A percentile compares a stretch with the other conserved stretches of the same genome.
These are phyloP conservation scores for Boletus reticuloceps DNA, from an alignment of 768 basidiomycete genomes.

Conservation along the genomic window DNA sequence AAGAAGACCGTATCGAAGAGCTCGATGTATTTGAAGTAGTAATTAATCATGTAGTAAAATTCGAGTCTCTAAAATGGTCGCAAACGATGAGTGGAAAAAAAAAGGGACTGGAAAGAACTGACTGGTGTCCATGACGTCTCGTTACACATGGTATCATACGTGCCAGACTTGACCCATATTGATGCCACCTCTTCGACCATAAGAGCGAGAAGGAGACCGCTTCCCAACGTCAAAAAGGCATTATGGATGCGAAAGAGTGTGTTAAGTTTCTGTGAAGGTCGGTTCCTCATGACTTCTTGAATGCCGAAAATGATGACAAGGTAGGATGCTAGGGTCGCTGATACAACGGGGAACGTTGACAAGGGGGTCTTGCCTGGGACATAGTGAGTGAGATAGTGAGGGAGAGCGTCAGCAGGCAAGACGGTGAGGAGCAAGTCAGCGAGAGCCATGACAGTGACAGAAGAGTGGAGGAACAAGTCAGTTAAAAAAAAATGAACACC, in stretches of 20 bases:
- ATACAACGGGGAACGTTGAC: conserved; percentile 63
- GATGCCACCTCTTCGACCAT: conserved; percentile 93
- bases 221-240: conserved; percentile 80
- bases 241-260: conserved; percentile 90
- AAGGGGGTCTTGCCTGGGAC: conserved; percentile 57
- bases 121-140: conserved; percentile 84
- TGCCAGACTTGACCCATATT: conserved; percentile 65
- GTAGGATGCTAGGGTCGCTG: conserved; percentile 71
- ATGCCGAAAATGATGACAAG: conserved; percentile 86
- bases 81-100: conserved; percentile 1
- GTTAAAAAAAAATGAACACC: conserved; percentile 16
- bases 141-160: conserved; percentile 78
- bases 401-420: conserved; percentile 47
- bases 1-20: conserved; percentile 96
- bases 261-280: conserved; percentile 71
- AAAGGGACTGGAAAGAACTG: conserved; percentile 31
- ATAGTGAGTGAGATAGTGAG: conserved; percentile 43
- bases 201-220: conserved; percentile 77
- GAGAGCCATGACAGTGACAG: conserved; percentile 67
- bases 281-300: conserved; percentile 79
- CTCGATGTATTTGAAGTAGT: conserved; percentile 98
- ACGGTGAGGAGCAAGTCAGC: conserved; percentile 66
- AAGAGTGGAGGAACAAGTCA: conserved; percentile 23
- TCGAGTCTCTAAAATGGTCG: conserved; percentile 65
- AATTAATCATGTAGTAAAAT: conserved; percentile 98